Percentiles rank a stretch among this genome's conserved stretches.
These are phyloP conservation scores for Naematelia aurantialba DNA, from an alignment of 768 basidiomycete genomes.

Conservation along the genomic window DNA sequence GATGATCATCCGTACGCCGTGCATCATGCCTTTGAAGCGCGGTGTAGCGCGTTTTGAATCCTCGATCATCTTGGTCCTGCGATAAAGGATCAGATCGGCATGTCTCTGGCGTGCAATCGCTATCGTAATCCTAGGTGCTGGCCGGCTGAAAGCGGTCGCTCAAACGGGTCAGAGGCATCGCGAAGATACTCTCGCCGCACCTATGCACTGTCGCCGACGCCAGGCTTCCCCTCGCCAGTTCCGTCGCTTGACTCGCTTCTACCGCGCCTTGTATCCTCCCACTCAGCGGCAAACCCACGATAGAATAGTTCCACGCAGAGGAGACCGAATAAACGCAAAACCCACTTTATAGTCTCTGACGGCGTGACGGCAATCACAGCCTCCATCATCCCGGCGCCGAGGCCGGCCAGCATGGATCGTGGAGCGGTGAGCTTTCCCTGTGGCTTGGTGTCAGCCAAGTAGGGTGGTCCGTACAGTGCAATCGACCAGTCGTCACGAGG, in stretches of 20 bases:
- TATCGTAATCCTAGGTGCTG: no score
- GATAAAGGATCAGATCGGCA: neutral
- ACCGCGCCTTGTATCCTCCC: no score
- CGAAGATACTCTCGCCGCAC: neutral
- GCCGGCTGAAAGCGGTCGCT: no score
- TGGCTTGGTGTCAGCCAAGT: neutral
- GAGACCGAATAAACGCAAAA: no score
- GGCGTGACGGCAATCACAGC: conserved; percentile 89
- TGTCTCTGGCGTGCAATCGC: no score
- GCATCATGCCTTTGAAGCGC: conserved; percentile 77
- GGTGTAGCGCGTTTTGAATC: conserved; percentile 82
- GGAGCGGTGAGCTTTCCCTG: conserved; percentile 85
- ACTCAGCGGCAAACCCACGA: no score
- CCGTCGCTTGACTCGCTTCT: no score
- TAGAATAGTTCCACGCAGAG: no score
- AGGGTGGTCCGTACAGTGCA: neutral
- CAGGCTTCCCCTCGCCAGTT: no score
- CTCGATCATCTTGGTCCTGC: conserved; percentile 92
- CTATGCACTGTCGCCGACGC: neutral
- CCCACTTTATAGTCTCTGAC: conserved; percentile 95
- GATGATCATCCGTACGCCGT: conserved; percentile 77
- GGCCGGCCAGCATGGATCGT: conserved; percentile 54
- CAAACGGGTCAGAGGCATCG: no score
- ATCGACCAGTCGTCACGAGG: neutral
- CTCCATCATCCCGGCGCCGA: conserved; percentile 75